Base-by-base conservation (phyloP, 805 yeast species). In the Metschnikowia matae region DNA sequence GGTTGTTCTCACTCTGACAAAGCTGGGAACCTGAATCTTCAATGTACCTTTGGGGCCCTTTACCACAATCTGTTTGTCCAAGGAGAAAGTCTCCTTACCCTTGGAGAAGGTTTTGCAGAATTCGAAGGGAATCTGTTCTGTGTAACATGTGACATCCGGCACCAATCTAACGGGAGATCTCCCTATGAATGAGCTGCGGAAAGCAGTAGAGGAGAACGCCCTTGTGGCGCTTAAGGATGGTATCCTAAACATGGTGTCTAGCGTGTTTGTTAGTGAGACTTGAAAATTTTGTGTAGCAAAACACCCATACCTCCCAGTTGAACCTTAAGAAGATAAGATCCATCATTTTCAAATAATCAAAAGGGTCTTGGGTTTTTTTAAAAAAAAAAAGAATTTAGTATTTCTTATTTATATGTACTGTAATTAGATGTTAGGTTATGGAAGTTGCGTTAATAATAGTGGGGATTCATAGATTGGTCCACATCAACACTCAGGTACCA, bases 31-130 rank as follows among this genome's bases (percentile, higher is more conserved):
- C 10, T 80, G 80, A 42, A 88, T 64, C 44, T 72, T 71, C 41
- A 90, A 65, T 4, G 67, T 67, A 17, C 97, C 98, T 59, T 77
- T 80, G 18, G 97, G 97, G 1, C 97, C 97, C 38, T 69, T 70
- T 17, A 90, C 73, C 5, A 79, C 78, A 36, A 86, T 75, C 39
- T 75, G 69, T 62, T 82, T 79, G 48, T 86, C 80, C 51, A 89
- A 73, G 31, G 68, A 70, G 55, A 85, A 71, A 2, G 77, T 73
- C 40, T 80, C 74, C 58, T 80, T 78, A 17, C 96, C 95, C 62
- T 85, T 84, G 62, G 82, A 78, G 69, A 85, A 80, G 36, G 78
- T 64, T 58, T 74, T 78, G 58, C 89, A 87, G 48, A 72, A 72
- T 58, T 73, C 78, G 34, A 71, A 71, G 2, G 80, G 74, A 47